Conservation (phyloP, 106 monocot genomes). For the Dactylorhiza incarnata region DNA sequence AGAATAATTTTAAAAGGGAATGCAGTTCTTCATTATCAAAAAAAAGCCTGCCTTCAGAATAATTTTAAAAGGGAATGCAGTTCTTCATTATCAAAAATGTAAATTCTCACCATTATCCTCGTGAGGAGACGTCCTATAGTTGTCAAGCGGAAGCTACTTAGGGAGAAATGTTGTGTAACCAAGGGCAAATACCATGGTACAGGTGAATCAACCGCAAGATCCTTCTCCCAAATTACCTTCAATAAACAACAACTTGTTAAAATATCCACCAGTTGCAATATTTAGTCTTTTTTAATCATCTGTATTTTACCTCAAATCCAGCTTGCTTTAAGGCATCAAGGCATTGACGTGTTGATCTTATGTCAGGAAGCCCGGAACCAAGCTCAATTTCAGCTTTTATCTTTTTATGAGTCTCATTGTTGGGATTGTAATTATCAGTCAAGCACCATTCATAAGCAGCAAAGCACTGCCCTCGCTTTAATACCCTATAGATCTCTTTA, state of each 20-base stretch:
- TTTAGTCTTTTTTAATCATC: background rate
- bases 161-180: slow-evolving; percentile 62
- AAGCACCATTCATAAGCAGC: slow-evolving; percentile 99
- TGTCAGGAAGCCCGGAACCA: slow-evolving; percentile 88
- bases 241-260: background rate
- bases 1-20: background rate
- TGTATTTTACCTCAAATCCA: slow-evolving; percentile 72
- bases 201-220: slow-evolving; percentile 82
- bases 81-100: background rate
- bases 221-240: slow-evolving; percentile 81
- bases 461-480: slow-evolving; percentile 93
- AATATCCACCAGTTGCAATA: background rate
- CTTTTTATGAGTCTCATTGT: slow-evolving; percentile 64
- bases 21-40: background rate
- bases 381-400: slow-evolving; percentile 91
- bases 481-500: slow-evolving; percentile 79
- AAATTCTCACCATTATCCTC: slow-evolving; percentile 51
- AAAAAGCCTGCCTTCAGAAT: background rate
- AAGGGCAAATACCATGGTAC: slow-evolving; percentile 87
- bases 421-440: slow-evolving; percentile 71
- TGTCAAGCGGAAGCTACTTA: slow-evolving; percentile 86
- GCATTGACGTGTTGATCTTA: slow-evolving; percentile 67
- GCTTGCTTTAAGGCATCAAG: slow-evolving; percentile 77
- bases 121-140: slow-evolving; percentile 68
- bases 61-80: background rate